Conservation (phyloP, 495 filamentous ascomycete genomes). For the Lindgomyces ingoldianus region DNA sequence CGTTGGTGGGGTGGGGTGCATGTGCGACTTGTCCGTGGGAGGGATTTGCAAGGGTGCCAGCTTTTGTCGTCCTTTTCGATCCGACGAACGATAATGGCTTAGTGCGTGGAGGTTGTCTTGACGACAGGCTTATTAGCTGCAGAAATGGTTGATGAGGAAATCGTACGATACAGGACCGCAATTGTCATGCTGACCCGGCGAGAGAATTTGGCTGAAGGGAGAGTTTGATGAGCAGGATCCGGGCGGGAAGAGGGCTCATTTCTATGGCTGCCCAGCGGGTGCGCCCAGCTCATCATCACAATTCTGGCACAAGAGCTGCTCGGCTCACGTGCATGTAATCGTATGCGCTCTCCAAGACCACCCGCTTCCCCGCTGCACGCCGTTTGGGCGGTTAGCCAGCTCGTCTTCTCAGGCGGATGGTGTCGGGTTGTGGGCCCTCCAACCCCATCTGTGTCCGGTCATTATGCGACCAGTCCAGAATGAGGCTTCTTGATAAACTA, state of each 20-base stretch:
- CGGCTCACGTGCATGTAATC: slow-evolving; percentile 28
- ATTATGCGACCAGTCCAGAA: slow-evolving; percentile 13
- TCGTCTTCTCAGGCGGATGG: slow-evolving; percentile 13
- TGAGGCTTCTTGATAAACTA: neutral
- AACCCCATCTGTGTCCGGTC: slow-evolving; percentile 1
- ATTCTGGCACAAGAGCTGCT: neutral
- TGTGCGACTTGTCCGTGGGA: neutral
- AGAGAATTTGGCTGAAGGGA: neutral
- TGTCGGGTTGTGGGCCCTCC: slow-evolving; percentile 25
- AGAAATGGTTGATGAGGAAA: neutral
- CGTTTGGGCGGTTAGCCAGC: neutral
- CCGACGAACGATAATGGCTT: neutral
- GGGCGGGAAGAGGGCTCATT: slow-evolving; percentile 8
- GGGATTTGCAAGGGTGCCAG: too few relatives aligned
- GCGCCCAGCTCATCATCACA: slow-evolving; percentile 12
- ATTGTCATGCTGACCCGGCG: neutral
- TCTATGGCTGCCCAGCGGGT: slow-evolving; percentile 15
- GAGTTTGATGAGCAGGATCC: neutral
- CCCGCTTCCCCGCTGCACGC: slow-evolving; percentile 33
- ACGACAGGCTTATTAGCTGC: neutral
- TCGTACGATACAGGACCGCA: neutral
- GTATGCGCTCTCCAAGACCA: slow-evolving; percentile 18
- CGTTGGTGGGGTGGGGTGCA: too few relatives aligned
- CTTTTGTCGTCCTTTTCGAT: too few relatives aligned
- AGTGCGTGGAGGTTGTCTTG: neutral